These are phyloP conservation scores for Pachysandra terminalis DNA, from an alignment of 164 flowering plant species.

Conservation along the genomic window DNA sequence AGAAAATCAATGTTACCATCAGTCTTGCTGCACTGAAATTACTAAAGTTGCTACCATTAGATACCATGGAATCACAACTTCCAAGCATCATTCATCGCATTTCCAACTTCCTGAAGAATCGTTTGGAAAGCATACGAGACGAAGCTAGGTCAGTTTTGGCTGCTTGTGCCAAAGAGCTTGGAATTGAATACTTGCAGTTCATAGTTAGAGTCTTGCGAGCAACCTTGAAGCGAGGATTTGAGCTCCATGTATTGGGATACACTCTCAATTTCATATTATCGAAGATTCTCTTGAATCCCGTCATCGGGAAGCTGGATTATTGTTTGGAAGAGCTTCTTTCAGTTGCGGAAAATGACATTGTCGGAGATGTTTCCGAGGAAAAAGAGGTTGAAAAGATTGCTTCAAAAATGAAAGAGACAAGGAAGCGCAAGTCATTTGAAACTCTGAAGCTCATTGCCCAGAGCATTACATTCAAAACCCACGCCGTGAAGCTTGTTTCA, in stretches of 20 bases:
- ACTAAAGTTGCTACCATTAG: conserved; percentile 74
- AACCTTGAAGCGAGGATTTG: conserved; percentile 83
- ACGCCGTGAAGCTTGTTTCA: conserved; percentile 66
- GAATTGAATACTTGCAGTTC: conserved; percentile 65
- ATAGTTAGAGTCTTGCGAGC: conserved; percentile 57
- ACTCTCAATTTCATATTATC: conserved; percentile 67
- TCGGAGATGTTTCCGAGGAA: conserved; percentile 89
- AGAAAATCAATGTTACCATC: conserved; percentile 57
- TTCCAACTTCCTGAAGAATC: conserved; percentile 70
- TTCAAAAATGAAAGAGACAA: conserved; percentile 95
- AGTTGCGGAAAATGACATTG: conserved; percentile 76
- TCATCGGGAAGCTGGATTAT: conserved; percentile 61
- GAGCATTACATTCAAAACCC: conserved; percentile 62
- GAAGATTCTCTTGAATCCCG: conserved; percentile 35
- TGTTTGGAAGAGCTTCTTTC: conserved; percentile 74
- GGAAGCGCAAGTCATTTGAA: conserved; percentile 70
- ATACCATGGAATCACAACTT: conserved; percentile 72
- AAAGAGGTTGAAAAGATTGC: conserved; percentile 97
- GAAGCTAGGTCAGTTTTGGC: conserved; percentile 89
- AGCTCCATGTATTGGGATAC: conserved; percentile 87
- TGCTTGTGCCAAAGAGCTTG: conserved; percentile 84
- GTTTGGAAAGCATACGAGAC: conserved; percentile 75
- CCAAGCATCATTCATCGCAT: conserved; percentile 71
- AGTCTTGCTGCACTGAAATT: conserved; percentile 70
- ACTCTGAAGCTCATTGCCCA: conserved; percentile 70